Conservation (phyloP, 2,329 filamentous ascomycete species). For the Plenodomus tracheiphilus region DNA sequence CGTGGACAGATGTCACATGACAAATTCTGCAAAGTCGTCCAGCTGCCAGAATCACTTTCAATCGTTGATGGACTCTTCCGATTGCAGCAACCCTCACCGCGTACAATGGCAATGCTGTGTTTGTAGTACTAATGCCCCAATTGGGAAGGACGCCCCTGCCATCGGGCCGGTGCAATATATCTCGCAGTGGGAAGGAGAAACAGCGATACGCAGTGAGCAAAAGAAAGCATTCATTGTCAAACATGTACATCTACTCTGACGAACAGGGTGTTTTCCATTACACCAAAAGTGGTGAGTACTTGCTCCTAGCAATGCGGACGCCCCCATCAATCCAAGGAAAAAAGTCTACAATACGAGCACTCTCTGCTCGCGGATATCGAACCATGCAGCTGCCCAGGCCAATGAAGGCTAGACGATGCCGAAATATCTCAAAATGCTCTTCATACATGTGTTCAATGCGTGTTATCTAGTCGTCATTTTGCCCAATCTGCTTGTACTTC, state of each 20-base stretch:
- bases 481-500: constrained; percentile 52
- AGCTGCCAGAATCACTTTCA: not conserved
- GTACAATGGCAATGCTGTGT: not conserved
- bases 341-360: constrained; percentile 23
- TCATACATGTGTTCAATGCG: constrained; percentile 5
- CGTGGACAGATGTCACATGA: constrained; percentile 3
- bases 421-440: constrained; percentile 25
- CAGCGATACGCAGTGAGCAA: not conserved
- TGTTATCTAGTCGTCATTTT: constrained; percentile 39
- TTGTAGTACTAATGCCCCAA: not conserved
- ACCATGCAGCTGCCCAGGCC: constrained; percentile 24
- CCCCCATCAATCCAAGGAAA: constrained; percentile 35
- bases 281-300: not conserved
- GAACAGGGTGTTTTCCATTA: constrained; percentile 10
- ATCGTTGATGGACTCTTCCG: not conserved
- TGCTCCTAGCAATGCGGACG: constrained; percentile 25
- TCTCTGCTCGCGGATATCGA: constrained; percentile 28
- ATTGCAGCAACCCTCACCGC: not conserved
- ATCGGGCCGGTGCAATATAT: not conserved
- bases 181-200: no score
- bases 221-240: not conserved
- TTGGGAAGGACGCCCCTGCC: not conserved
- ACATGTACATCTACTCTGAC: not conserved
- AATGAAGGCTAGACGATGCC: constrained; percentile 20
- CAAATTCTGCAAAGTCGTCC: constrained; percentile 8